Evolutionary conservation across 306 rosid species (phyloP).

Genomic region (Carpinus viminea): DNA sequence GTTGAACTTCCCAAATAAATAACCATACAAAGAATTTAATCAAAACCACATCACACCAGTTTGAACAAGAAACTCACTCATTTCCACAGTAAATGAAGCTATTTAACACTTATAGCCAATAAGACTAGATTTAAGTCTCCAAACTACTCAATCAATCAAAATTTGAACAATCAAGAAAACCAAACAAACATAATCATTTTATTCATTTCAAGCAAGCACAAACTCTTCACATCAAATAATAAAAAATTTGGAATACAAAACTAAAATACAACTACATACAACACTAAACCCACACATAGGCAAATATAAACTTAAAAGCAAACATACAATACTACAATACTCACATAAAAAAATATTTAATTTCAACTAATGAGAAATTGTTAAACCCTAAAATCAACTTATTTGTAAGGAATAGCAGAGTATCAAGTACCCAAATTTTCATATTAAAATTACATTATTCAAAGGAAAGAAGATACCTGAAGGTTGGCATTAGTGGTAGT

Average conservation of each 20-base stretch:
- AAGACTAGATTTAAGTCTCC: too few relatives aligned
- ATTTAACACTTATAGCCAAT: too few relatives aligned
- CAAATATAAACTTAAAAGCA: neutral
- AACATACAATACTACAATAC: neutral
- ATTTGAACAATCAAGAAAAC: neutral
- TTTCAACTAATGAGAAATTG: neutral
- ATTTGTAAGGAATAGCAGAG: too few relatives aligned
- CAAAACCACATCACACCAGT: neutral
- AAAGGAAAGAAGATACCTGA: too few relatives aligned
- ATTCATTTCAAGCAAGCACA: neutral
- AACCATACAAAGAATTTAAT: too few relatives aligned
- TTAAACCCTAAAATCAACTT: too few relatives aligned
- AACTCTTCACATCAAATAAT: neutral
- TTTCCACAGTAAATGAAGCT: too few relatives aligned
- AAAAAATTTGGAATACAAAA: neutral
- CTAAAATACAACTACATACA: neutral
- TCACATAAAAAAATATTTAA: neutral
- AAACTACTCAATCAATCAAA: neutral
- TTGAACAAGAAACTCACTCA: neutral
- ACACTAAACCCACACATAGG: neutral
- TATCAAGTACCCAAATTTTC: too few relatives aligned
- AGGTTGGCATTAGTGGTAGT: too few relatives aligned
- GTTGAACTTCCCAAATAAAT: neutral
- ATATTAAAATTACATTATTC: too few relatives aligned
- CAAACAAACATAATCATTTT: neutral